Evolutionary conservation across 805 yeast genomes (phyloP).

Genomic region (Yarrowia yakushimensis): DNA sequence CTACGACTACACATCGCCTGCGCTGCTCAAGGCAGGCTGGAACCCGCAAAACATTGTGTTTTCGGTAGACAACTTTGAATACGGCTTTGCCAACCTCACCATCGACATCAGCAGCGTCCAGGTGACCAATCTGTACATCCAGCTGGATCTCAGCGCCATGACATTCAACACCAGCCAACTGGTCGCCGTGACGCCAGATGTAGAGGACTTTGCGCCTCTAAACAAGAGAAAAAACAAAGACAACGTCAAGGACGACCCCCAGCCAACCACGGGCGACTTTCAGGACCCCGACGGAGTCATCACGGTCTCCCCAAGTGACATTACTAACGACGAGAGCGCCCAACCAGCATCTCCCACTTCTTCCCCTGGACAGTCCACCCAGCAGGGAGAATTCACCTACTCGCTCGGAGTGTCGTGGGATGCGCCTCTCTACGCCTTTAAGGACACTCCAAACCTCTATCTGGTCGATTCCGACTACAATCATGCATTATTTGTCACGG

Average conservation of each 20-base stretch:
- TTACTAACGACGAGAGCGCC: not conserved
- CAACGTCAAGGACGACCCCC: not conserved
- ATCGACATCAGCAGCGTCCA: slow-evolving; percentile 35
- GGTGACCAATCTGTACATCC: slow-evolving; percentile 2
- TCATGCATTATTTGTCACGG: slow-evolving; percentile 64
- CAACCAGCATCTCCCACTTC: not conserved
- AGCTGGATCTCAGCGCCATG: not conserved
- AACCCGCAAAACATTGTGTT: slow-evolving; percentile 28
- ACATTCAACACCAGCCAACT: not conserved
- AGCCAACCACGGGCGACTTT: not conserved
- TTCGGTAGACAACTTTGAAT: slow-evolving; percentile 28
- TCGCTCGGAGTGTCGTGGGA: slow-evolving; percentile 51
- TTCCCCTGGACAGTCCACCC: not conserved
- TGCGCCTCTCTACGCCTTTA: slow-evolving; percentile 25
- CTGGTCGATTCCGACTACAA: slow-evolving; percentile 68
- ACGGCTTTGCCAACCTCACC: slow-evolving; percentile 35
- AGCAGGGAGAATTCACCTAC: slow-evolving; percentile 37
- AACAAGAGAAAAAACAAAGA: not conserved
- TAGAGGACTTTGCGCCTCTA: too few relatives aligned
- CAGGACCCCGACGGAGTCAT: not conserved
- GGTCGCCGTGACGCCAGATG: too few relatives aligned
- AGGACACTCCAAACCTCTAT: slow-evolving; percentile 31
- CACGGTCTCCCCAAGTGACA: not conserved
- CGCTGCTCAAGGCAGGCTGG: not conserved
- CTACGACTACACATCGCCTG: slow-evolving; percentile 27